Evolutionary conservation across 2,329 filamentous ascomycete genomes (phyloP), one percentile per base, ranked within the genome.

Genomic region (Aspergillus sp.): DNA sequence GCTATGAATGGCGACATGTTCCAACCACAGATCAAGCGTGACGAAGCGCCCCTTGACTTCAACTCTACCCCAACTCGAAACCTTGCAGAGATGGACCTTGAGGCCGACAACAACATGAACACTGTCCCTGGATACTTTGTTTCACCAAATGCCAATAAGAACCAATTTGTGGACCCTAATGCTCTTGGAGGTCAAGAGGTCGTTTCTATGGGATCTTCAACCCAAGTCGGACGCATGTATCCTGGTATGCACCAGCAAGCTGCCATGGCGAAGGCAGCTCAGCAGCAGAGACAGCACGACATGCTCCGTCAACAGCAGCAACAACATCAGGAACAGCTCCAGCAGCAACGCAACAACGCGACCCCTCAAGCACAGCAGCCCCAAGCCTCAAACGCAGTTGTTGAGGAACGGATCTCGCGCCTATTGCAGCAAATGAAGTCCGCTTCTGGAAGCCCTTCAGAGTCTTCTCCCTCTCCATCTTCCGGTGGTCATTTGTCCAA

Each of bases 221-320:
- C 84, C 59, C 78, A 83, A 36, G 82, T 87, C 52, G 89, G 90
- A 63, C 87, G 92, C 63, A 87, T 96, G 65, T 97, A 91, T 81
- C 93, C 93, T 12, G 93, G 93, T 53, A 95, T 96, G 83, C 93
- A 98, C 78, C 91, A 92, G 69, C 91, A 89, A 76, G 92, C 91
- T 49, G 90, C 90, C 58, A 79, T 91, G 67, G 88, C 87, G 61
- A 90, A 90, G 78, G 87, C 87, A 66, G 84, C 84, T 24, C 86
- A 89, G 68, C 87, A 89, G 72, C 85, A 86, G 70, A 73, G 76
- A 58, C 84, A 88, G 66, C 83, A 86, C 57, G 76, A 81, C 64
- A 78, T 86, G 67, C 80, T 83, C 60, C 80, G 81, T 59, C 85
- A 85, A 59, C 83, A 87, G 62, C 81, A 82, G 59, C 78, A 80